These are phyloP conservation scores for Cucurbita pepo DNA, from an alignment of 306 rosid species.

Conservation along the genomic window DNA sequence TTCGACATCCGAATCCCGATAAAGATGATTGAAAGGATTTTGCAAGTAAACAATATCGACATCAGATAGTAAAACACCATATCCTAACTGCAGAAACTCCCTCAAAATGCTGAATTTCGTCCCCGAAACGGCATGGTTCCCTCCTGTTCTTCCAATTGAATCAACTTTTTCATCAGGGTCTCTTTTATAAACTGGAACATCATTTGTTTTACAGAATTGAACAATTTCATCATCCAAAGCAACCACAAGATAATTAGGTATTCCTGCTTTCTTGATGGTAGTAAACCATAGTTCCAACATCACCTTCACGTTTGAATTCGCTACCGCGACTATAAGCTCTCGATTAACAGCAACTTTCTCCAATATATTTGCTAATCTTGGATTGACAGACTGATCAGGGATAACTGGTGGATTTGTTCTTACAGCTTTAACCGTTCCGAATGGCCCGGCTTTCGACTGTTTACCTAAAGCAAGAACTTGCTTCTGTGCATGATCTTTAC, in stretches of 20 bases:
- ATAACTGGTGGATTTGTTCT: constrained; percentile 57
- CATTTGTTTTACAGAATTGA: constrained; percentile 35
- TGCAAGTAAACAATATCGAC: constrained; percentile 87
- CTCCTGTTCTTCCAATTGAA: constrained; percentile 40
- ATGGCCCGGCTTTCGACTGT: constrained; percentile 60
- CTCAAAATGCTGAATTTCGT: constrained; percentile 67
- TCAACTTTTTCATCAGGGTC: constrained; percentile 55
- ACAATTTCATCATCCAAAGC: constrained; percentile 61
- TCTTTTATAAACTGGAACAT: constrained; percentile 69
- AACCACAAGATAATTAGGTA: constrained; percentile 66
- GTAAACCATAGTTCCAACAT: constrained; percentile 80
- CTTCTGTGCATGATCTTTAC: constrained; percentile 69
- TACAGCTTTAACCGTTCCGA: constrained; percentile 65
- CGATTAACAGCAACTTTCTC: constrained; percentile 51
- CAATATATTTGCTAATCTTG: constrained; percentile 63
- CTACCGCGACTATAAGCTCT: constrained; percentile 79
- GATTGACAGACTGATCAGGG: constrained; percentile 76
- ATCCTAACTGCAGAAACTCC: constrained; percentile 85
- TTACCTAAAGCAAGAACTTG: constrained; percentile 56
- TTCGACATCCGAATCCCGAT: constrained; percentile 76
- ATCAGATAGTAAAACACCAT: constrained; percentile 80
- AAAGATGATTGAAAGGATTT: constrained; percentile 60
- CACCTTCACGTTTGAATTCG: constrained; percentile 68
- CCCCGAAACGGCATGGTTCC: constrained; percentile 74
- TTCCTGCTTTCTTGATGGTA: constrained; percentile 57